Conservation (phyloP, 2,329 filamentous ascomycete genomes). For the Pezicula neosporulosa region DNA sequence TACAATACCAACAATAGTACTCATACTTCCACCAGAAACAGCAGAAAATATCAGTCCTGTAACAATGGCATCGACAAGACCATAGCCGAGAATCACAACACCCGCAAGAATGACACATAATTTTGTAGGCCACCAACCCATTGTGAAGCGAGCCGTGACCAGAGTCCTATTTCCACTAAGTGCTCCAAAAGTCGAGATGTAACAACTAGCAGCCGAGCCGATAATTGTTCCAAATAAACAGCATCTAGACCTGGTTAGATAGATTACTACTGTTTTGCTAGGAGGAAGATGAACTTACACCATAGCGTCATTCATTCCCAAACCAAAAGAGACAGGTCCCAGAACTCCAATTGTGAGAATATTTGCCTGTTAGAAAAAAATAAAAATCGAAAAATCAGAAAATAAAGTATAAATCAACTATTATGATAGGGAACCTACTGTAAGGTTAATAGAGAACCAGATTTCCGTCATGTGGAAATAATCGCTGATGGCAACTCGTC, state of each 20-base stretch:
- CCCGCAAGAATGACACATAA: neutral
- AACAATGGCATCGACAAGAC: neutral
- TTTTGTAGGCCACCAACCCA: neutral
- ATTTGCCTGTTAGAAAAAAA: neutral
- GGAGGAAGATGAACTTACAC: neutral
- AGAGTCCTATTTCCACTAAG: neutral
- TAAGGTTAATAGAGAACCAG: neutral
- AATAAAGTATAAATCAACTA: neutral
- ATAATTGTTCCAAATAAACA: conserved; percentile 1
- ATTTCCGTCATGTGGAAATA: neutral
- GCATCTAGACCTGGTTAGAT: neutral
- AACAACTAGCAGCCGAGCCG: neutral
- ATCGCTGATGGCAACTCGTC: neutral
- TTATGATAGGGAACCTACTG: neutral
- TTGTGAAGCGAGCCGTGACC: neutral
- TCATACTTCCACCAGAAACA: neutral
- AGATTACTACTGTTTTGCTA: neutral
- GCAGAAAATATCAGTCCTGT: neutral
- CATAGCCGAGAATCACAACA: neutral
- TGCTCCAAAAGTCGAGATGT: conserved; percentile 1
- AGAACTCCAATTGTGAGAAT: neutral
- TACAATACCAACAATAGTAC: neutral
- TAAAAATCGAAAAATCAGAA: neutral
- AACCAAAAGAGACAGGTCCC: neutral
- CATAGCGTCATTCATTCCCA: neutral